Evolutionary conservation across 2,329 filamentous ascomycete species (phyloP).

Genomic region (Xylariaceae sp.): DNA sequence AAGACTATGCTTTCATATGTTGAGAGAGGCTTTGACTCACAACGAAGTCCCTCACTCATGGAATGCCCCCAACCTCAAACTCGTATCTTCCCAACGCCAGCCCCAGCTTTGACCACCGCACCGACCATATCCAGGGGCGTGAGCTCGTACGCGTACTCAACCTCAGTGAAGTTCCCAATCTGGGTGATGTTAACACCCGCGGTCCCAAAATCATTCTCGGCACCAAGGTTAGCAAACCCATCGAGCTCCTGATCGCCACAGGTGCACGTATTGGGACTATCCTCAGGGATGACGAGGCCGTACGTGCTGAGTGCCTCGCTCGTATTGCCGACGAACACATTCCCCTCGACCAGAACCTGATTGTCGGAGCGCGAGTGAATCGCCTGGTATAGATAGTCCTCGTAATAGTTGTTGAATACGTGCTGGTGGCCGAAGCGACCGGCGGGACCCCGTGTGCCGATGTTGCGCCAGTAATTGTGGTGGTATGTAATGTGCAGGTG

Average conservation of each 20-base stretch:
- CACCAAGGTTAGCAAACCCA: constrained; percentile 48
- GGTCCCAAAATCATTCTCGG: constrained; percentile 44
- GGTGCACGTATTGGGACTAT: constrained; percentile 47
- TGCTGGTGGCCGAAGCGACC: constrained; percentile 46
- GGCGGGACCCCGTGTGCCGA: constrained; percentile 43
- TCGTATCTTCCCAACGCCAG: constrained; percentile 41
- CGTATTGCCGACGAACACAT: constrained; percentile 44
- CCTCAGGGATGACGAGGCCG: constrained; percentile 49
- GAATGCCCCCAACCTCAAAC: neutral
- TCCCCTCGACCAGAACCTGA: constrained; percentile 45
- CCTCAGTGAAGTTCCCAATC: constrained; percentile 44
- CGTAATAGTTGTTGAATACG: constrained; percentile 46
- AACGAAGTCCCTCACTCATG: neutral
- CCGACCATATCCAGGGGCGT: constrained; percentile 42
- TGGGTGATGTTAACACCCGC: constrained; percentile 48
- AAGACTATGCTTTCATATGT: no score
- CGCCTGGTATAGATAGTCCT: constrained; percentile 43
- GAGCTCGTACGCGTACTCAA: constrained; percentile 44
- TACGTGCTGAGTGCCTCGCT: constrained; percentile 48
- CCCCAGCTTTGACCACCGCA: constrained; percentile 39
- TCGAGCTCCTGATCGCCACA: constrained; percentile 51
- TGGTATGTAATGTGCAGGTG: constrained; percentile 46
- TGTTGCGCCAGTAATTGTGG: constrained; percentile 45
- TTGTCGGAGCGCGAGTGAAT: constrained; percentile 46
- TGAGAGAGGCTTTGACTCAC: no score